phyloP scores from a whole-genome alignment of 345 rosid genomes.

The Euphorbia lathyris region DNA sequence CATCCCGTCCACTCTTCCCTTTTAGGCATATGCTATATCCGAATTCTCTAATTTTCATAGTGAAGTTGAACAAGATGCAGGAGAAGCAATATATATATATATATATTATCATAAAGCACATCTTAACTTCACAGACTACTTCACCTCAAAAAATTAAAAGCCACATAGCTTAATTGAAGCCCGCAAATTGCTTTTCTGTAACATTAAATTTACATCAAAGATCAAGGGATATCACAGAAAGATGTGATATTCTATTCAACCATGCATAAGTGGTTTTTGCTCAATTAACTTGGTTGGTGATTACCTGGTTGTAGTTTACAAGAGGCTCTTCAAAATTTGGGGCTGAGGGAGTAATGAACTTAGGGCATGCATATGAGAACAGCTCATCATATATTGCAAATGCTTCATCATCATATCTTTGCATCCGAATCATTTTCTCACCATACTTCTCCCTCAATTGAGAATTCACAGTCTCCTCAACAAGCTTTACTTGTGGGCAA shows the following conservation, averaged over 20 bases:
- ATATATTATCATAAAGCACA: not conserved
- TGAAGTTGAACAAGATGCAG: not conserved
- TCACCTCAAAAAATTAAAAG: not conserved
- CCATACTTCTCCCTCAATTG: conserved; percentile 96
- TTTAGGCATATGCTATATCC: not conserved
- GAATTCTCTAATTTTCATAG: not conserved
- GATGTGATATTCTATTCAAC: not conserved
- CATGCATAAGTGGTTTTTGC: not conserved
- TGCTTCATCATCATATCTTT: conserved; percentile 86
- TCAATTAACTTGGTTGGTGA: not conserved
- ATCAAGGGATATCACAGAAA: not conserved
- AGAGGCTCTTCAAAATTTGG: conserved; percentile 95
- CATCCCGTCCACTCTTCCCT: not conserved
- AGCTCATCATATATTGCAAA: conserved; percentile 83
- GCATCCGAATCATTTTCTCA: conserved; percentile 95
- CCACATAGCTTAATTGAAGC: not conserved
- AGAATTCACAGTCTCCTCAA: conserved; percentile 83
- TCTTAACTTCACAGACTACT: not conserved
- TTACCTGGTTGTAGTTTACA: conserved; percentile 92
- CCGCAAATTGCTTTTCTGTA: not conserved
- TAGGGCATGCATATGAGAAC: conserved; percentile 98
- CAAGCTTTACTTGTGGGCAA: conserved; percentile 88
- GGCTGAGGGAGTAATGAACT: conserved; percentile 92
- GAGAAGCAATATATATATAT: not conserved
- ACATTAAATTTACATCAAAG: not conserved